A percentile compares a stretch with the other conserved stretches of the same genome.
Conservation (phyloP, 176 grass and related monocot genomes). For the Ensete glaucum region DNA sequence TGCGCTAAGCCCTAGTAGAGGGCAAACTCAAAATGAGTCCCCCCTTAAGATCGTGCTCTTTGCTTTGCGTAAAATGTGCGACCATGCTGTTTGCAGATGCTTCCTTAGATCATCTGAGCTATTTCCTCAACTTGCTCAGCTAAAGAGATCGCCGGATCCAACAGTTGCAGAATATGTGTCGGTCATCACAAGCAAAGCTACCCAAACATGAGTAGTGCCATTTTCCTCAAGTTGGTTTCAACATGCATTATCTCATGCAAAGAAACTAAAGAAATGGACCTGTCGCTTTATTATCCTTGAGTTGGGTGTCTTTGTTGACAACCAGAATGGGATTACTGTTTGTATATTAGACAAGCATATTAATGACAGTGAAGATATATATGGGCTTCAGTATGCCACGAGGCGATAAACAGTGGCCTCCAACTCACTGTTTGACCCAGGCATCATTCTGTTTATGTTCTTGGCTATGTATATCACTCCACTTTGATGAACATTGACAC, state of each 20-base stretch:
- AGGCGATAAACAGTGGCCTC: too few species aligned
- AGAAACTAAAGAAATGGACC: neutral
- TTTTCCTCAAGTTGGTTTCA: neutral
- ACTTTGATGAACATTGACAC: too few species aligned
- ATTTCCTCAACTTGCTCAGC: conserved; percentile 49
- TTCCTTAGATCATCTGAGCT: conserved; percentile 66
- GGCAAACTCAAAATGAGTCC: conserved; percentile 55
- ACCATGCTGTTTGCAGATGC: conserved; percentile 59
- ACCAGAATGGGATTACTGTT: too few species aligned
- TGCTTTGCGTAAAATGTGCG: conserved; percentile 84
- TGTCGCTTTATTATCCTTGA: neutral
- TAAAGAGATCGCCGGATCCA: conserved; percentile 58
- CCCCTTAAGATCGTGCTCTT: conserved; percentile 79
- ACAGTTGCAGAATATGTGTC: conserved; percentile 59
- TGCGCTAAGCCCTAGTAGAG: conserved; percentile 68
- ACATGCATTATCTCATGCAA: neutral
- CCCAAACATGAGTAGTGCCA: conserved; percentile 25
- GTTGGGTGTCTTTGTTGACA: too few species aligned
- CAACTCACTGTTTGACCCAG: too few species aligned
- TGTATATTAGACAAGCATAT: too few species aligned
- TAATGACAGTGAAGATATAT: too few species aligned
- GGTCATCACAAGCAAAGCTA: conserved; percentile 40
- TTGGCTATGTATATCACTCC: too few species aligned
- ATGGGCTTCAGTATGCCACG: too few species aligned
- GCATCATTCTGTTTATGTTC: too few species aligned